Base-by-base conservation (phyloP, 495 filamentous ascomycete genomes). In the Glonium stellatum region DNA sequence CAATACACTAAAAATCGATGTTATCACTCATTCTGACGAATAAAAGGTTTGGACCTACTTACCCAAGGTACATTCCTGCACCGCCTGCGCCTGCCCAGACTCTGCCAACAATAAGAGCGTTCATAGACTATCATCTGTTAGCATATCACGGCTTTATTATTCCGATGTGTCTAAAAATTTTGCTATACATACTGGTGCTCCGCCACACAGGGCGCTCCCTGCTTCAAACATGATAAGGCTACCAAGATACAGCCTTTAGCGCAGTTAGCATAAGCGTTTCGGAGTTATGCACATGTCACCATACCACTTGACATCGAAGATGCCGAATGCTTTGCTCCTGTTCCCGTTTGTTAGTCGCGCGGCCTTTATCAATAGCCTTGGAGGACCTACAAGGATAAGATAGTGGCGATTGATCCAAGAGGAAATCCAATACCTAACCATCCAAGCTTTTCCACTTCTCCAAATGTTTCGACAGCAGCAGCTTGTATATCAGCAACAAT, bases 401-500 rank as follows among this genome's bases (percentile, higher is more conserved):
- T 67, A 9, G 62, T 62, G n/a, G 69, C 64, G 19, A 63, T 55
- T 19, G 55, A 57, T 2, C 67, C 69, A 12, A 71, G 51, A 10
- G 65, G 64, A 53, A 71, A 71, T 0, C 61, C 69, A 12, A 66
- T 64, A 4, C 67, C 64, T 23, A 69, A 54, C 69, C 67, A 69
- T 1, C 59, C 64, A 15, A 71, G 55, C 47, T 63, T 59, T n/a
- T 67, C 63, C 8, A 74, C 60, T 12, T 69, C 42, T 6, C 54
- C 66, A 41, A 75, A 73, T 0, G 34, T 42, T 21, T 65, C 55
- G 4, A 69, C 21, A 0, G 76, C 57, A 0, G 69, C 52, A 0
- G 51, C 66, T 57, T 78, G 76, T 1, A 77, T 57, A 55, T 74
- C 70, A 5, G 76, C 75, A 6, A 67, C 72, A 49, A 78, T 76